Percentiles rank a stretch among this genome's conserved stretches.
phyloP scores from a whole-genome alignment of 805 yeast species.

The Suhomyces kilbournensis region DNA sequence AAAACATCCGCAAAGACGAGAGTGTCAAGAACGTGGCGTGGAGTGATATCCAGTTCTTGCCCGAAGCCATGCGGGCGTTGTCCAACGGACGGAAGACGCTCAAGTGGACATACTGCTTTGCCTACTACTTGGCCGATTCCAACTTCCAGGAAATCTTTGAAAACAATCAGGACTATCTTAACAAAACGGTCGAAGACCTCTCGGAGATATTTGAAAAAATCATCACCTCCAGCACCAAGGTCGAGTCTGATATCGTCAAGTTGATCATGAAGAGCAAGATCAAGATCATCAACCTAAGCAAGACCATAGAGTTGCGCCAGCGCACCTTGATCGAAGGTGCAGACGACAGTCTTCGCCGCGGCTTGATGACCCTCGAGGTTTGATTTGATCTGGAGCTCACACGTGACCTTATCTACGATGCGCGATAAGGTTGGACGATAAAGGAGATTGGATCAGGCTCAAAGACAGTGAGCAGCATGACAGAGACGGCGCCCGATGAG shows the following conservation, averaged over 20 bases:
- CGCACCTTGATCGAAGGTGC: conserved; percentile 44
- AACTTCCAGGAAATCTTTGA: conserved; percentile 64
- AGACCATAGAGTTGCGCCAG: conserved; percentile 41
- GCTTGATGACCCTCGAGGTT: conserved; percentile 11
- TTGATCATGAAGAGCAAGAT: conserved; percentile 36
- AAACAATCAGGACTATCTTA: conserved; percentile 62
- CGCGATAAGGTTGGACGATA: neutral
- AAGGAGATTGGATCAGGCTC: neutral
- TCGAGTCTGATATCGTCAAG: conserved; percentile 18
- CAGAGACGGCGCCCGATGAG: neutral
- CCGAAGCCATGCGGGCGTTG: conserved; percentile 65
- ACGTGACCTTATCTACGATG: neutral
- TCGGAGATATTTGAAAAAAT: conserved; percentile 56
- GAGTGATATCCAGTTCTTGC: conserved; percentile 83
- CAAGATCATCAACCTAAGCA: conserved; percentile 41
- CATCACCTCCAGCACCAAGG: conserved; percentile 20
- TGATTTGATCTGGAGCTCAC: neutral
- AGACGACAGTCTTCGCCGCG: conserved; percentile 37
- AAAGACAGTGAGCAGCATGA: neutral
- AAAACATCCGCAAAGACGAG: conserved; percentile 39
- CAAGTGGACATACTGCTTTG: conserved; percentile 88
- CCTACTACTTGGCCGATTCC: conserved; percentile 58
- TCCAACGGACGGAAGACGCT: conserved; percentile 69
- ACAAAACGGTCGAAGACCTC: conserved; percentile 64
- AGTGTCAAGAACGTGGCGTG: conserved; percentile 49